phyloP scores from a whole-genome alignment of 106 monocot genomes.

The Dendrobium nobile region DNA sequence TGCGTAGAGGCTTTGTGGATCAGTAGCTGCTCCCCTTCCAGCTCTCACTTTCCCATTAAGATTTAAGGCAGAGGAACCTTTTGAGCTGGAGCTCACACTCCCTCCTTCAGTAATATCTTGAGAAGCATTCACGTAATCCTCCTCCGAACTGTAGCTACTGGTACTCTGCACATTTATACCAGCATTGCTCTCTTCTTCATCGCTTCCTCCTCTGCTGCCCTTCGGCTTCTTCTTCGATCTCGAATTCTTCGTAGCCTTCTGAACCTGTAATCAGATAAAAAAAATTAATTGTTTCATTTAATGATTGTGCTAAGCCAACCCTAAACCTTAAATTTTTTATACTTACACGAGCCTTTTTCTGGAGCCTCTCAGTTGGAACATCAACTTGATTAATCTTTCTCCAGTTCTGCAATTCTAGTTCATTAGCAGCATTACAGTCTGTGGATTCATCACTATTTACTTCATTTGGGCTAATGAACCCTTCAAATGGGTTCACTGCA shows the following conservation, averaged over 20 bases:
- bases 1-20: conserved; percentile 57
- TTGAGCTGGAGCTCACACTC: neutral
- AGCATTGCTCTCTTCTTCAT: conserved; percentile 10
- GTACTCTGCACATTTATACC: conserved; percentile 7
- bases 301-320: neutral
- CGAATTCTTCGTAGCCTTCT: conserved; percentile 7
- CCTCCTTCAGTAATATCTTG: conserved; percentile 19
- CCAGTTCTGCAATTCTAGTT: too few species aligned
- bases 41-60: conserved; percentile 29
- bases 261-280: neutral
- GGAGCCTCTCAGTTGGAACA: neutral
- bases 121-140: conserved; percentile 27
- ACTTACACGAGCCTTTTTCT: neutral
- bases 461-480: neutral
- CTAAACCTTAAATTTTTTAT: too few species aligned
- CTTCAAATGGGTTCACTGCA: neutral
- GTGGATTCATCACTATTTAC: neutral
- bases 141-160: conserved; percentile 31
- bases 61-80: conserved; percentile 1
- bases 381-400: neutral
- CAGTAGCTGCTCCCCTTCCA: conserved; percentile 26
- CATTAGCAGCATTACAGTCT: neutral
- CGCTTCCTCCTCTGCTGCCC: neutral
- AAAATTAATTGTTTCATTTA: neutral
- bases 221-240: conserved; percentile 20